Conservation (phyloP, 176 grass and related monocot genomes). For the Oryza officinalis region DNA sequence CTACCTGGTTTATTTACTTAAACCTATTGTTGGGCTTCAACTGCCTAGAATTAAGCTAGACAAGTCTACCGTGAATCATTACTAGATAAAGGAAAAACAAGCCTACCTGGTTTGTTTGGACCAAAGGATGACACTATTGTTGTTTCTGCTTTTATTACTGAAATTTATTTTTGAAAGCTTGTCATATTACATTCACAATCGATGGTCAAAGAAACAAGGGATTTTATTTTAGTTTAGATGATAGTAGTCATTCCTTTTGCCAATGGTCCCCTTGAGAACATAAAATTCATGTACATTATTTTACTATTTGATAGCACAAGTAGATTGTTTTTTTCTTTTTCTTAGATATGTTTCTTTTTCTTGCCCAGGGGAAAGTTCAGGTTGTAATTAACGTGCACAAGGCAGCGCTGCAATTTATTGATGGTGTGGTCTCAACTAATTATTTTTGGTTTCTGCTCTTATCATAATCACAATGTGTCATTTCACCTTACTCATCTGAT, state of each 20-base stretch:
- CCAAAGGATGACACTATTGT: neutral
- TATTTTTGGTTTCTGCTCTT: constrained; percentile 13
- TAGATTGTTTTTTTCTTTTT: neutral
- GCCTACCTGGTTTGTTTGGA: neutral
- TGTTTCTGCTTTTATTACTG: neutral
- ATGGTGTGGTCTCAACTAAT: constrained; percentile 40
- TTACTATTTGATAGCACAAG: neutral
- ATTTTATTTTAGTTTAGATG: neutral
- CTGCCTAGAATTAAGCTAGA: neutral
- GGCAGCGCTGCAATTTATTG: constrained; percentile 77
- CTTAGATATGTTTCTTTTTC: constrained; percentile 9
- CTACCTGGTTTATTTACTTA: neutral
- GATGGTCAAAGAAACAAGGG: neutral
- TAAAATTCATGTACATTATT: too few relatives aligned
- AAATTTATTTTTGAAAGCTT: neutral
- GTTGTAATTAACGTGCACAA: constrained; percentile 71
- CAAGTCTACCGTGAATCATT: neutral
- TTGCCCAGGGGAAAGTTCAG: constrained; percentile 63
- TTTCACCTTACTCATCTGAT: constrained; percentile 32
- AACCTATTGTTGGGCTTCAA: neutral
- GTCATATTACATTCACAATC: too few relatives aligned
- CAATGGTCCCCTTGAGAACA: too few relatives aligned
- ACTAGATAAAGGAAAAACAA: neutral
- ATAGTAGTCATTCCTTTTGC: too few relatives aligned
- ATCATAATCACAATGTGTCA: neutral